Conservation (phyloP, 1,284 basidiomycete genomes). For the Leccinum pallidistipes region DNA sequence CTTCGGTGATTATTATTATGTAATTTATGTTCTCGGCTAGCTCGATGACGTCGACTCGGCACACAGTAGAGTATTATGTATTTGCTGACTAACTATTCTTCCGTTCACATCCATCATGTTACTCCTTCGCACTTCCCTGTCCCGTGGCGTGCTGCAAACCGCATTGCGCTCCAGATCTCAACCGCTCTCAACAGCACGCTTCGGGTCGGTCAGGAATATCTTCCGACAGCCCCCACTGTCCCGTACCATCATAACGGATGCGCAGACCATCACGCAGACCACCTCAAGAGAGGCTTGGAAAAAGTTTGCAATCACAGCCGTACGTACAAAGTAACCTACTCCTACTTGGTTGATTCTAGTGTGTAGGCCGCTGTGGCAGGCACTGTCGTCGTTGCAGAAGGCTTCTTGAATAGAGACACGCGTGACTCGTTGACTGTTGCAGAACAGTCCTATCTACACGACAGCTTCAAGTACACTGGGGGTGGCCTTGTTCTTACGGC, state of each 20-base stretch:
- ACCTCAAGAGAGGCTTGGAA: conserved; percentile 47
- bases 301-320: conserved; percentile 50
- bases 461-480: conserved; percentile 85
- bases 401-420: conserved; percentile 76
- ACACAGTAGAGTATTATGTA: conserved; percentile 1
- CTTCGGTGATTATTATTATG: conserved; percentile 8
- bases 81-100: background rate
- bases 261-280: conserved; percentile 39
- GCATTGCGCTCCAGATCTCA: conserved; percentile 9
- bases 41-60: conserved; percentile 18
- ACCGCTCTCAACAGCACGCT: conserved; percentile 21
- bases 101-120: conserved; percentile 33
- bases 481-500: conserved; percentile 80
- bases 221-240: conserved; percentile 30
- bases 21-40: background rate
- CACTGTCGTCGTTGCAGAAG: conserved; percentile 62
- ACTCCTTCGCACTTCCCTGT: conserved; percentile 26
- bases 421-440: conserved; percentile 60
- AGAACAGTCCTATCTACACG: conserved; percentile 75
- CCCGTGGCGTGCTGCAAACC: conserved; percentile 34
- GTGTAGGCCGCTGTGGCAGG: conserved; percentile 67
- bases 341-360: conserved; percentile 1
- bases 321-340: conserved; percentile 29
- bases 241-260: conserved; percentile 46
- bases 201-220: conserved; percentile 8